Evolutionary conservation across 306 rosid genomes (phyloP).

Genomic region (Glycyrrhiza uralensis): DNA sequence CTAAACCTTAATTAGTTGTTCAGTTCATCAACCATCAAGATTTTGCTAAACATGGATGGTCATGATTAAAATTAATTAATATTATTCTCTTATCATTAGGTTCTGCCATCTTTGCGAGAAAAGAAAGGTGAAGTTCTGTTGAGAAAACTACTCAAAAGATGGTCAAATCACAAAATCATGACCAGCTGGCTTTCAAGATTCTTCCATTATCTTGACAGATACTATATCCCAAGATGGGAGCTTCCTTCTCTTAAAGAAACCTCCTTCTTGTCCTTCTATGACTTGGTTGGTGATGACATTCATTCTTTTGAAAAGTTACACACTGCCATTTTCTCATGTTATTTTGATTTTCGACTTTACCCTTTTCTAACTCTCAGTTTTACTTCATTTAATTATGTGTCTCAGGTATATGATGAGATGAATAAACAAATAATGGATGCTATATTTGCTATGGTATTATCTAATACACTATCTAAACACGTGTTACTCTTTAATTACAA

Average conservation of each 20-base stretch:
- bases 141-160: constrained; percentile 69
- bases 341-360: neutral
- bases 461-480: neutral
- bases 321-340: neutral
- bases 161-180: constrained; percentile 79
- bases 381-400: constrained; percentile 20
- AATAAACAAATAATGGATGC: constrained; percentile 62
- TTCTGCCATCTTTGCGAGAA: constrained; percentile 66
- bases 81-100: constrained; percentile 40
- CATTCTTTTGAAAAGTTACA: neutral
- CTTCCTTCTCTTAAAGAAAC: constrained; percentile 66
- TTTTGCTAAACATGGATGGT: neutral
- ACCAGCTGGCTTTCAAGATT: constrained; percentile 65
- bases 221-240: constrained; percentile 43
- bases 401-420: constrained; percentile 63
- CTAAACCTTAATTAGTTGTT: neutral
- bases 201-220: constrained; percentile 58
- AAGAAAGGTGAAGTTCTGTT: constrained; percentile 69
- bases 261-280: constrained; percentile 57
- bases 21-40: neutral
- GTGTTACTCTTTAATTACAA: neutral
- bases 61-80: neutral
- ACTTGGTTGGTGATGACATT: constrained; percentile 49
- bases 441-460: constrained; percentile 59
- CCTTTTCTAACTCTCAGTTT: neutral